Evolutionary conservation across 2,329 filamentous ascomycete species (phyloP).

Genomic region (Verruconis gallopava): DNA sequence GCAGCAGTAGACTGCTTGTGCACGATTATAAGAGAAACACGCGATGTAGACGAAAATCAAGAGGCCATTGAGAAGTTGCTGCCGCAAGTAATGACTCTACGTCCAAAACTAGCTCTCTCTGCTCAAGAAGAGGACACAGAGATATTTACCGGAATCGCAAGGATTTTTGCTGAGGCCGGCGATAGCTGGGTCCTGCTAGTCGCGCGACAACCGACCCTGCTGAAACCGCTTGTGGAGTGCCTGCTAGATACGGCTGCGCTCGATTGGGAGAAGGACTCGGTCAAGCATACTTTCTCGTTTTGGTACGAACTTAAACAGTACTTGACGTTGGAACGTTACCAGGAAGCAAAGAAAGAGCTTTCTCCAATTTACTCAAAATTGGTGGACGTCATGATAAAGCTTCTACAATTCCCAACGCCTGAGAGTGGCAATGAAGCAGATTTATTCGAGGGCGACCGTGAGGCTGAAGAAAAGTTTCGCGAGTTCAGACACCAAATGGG

Average conservation of each 20-base stretch:
- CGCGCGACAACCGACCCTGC: constrained; percentile 68
- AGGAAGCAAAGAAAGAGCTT: constrained; percentile 62
- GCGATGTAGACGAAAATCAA: constrained; percentile 83
- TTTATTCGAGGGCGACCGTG: constrained; percentile 88
- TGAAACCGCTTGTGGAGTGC: constrained; percentile 73
- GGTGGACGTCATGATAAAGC: constrained; percentile 83
- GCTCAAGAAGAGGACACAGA: constrained; percentile 75
- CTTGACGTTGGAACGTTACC: constrained; percentile 79
- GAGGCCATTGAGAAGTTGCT: constrained; percentile 71
- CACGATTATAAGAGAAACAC: constrained; percentile 80
- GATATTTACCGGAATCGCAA: constrained; percentile 74
- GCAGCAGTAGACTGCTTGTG: constrained; percentile 87
- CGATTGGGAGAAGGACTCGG: constrained; percentile 80
- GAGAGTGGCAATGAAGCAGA: constrained; percentile 65
- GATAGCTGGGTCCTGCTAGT: constrained; percentile 91
- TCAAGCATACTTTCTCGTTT: constrained; percentile 88
- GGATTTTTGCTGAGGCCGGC: constrained; percentile 83
- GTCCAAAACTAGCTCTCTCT: constrained; percentile 60
- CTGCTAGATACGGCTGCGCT: constrained; percentile 83
- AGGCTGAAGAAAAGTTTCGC: constrained; percentile 92
- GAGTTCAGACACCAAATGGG: constrained; percentile 96
- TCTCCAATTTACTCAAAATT: constrained; percentile 76
- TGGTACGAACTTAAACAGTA: constrained; percentile 99
- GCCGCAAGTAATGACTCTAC: constrained; percentile 63
- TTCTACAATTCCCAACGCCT: constrained; percentile 73